Evolutionary conservation across 169 alveolate species (phyloP).

Genomic region (Cryptosporidium xiaoi): DNA sequence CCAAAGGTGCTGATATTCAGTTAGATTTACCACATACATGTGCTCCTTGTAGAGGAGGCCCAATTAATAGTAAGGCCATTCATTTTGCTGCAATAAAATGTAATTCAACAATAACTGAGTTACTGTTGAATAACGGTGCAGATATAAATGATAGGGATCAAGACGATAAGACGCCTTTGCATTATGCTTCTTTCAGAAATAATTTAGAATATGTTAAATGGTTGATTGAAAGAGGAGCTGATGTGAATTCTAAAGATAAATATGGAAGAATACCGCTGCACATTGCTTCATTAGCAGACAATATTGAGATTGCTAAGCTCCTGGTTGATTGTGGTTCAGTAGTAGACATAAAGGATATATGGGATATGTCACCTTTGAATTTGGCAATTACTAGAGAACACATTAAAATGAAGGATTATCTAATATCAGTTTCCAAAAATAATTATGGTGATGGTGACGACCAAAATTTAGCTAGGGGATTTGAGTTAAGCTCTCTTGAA

Average conservation of each 20-base stretch:
- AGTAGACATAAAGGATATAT: constrained; percentile 80
- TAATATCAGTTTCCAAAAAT: constrained; percentile 53
- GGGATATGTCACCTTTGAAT: constrained; percentile 85
- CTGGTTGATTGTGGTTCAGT: constrained; percentile 82
- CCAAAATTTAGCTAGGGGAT: constrained; percentile 14
- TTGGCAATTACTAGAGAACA: constrained; percentile 81
- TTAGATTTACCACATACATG: constrained; percentile 85
- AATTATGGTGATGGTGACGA: background rate
- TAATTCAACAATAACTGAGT: constrained; percentile 81
- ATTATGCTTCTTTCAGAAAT: constrained; percentile 84
- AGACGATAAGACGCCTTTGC: constrained; percentile 85
- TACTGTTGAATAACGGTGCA: constrained; percentile 81
- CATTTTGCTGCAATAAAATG: constrained; percentile 90
- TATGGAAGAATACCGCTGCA: constrained; percentile 89
- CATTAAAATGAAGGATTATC: constrained; percentile 74
- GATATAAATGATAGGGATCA: constrained; percentile 83
- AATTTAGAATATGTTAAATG: constrained; percentile 82
- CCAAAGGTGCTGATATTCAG: constrained; percentile 81
- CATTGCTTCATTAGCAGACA: constrained; percentile 88
- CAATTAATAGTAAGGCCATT: constrained; percentile 83
- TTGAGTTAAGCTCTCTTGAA: constrained; percentile 73
- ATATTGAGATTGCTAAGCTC: constrained; percentile 82
- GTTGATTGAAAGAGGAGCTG: constrained; percentile 83
- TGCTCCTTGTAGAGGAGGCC: constrained; percentile 86
- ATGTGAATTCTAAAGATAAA: constrained; percentile 83